Evolutionary conservation across 192 early-diverging fungal genomes (phyloP).

Genomic region (Backusella macrospora): DNA sequence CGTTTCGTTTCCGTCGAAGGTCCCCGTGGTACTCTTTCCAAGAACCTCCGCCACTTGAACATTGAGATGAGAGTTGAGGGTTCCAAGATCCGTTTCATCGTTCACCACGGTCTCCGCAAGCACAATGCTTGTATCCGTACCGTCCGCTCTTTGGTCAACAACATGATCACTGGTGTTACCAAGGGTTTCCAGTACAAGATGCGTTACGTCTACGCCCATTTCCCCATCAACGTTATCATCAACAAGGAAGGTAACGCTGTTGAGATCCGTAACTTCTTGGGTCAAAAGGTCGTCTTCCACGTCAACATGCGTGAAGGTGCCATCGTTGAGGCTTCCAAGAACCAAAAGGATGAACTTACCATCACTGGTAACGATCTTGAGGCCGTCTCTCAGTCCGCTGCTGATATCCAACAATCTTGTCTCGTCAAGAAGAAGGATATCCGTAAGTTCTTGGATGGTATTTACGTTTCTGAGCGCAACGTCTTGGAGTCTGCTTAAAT

Average conservation of each 20-base stretch:
- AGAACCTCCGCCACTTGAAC: conserved; percentile 93
- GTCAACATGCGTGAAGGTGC: conserved; percentile 89
- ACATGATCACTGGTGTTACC: conserved; percentile 98
- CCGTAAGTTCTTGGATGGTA: conserved; percentile 80
- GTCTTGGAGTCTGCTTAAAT: conserved; percentile 32
- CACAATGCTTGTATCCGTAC: conserved; percentile 99
- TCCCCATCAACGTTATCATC: conserved; percentile 97
- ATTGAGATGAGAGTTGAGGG: conserved; percentile 80
- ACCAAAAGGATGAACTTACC: conserved; percentile 94
- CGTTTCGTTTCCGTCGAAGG: conserved; percentile 88
- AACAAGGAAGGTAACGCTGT: conserved; percentile 71
- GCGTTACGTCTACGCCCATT: conserved; percentile 99
- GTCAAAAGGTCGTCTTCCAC: conserved; percentile 90
- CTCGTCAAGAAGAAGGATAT: conserved; percentile 99
- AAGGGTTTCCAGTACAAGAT: conserved; percentile 99
- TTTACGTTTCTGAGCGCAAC: conserved; percentile 50
- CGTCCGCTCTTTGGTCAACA: conserved; percentile 91
- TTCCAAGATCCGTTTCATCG: conserved; percentile 80
- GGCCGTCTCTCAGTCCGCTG: conserved; percentile 94
- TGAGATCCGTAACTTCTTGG: conserved; percentile 99
- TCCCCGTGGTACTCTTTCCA: conserved; percentile 85
- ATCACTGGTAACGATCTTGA: conserved; percentile 93
- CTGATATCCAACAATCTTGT: conserved; percentile 93
- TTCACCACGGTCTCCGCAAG: conserved; percentile 96
- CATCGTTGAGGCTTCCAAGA: conserved; percentile 71